A percentile compares a stretch with the other conserved stretches of the same genome.
Conservation (phyloP, 2,329 filamentous ascomycete species). For the Leptodontidium sp. region DNA sequence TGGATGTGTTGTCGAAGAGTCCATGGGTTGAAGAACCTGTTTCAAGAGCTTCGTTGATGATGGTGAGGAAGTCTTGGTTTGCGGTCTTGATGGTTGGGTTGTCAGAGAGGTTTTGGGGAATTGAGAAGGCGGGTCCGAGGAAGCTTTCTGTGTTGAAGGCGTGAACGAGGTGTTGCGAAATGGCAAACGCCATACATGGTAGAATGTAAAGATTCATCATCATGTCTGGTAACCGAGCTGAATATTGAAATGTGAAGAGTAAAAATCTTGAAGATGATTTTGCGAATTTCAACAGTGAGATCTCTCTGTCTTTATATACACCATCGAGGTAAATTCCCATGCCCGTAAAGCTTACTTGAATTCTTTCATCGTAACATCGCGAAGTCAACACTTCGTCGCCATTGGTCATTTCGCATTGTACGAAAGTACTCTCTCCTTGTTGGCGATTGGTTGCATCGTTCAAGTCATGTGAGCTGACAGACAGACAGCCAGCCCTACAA, state of each 20-base stretch:
- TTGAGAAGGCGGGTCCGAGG: conserved; percentile 19
- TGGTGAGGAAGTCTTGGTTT: not conserved
- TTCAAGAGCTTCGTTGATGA: not conserved
- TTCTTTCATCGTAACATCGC: not conserved
- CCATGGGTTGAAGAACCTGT: conserved; percentile 2
- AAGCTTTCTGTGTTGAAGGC: not conserved
- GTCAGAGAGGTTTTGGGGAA: conserved; percentile 12
- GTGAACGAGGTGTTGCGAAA: not conserved
- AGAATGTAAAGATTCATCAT: not conserved
- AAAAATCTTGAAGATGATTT: not conserved
- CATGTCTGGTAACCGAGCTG: not conserved
- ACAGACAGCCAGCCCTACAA: no score
- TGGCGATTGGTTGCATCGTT: not conserved
- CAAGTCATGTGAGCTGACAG: not conserved
- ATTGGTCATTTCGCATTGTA: not conserved
- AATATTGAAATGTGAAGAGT: not conserved
- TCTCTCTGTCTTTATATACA: not conserved
- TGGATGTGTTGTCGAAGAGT: not conserved
- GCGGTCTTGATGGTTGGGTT: conserved; percentile 10
- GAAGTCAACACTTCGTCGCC: not conserved
- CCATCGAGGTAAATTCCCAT: not conserved
- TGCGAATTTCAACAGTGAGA: not conserved
- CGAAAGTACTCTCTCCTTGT: not conserved
- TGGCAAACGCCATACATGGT: not conserved
- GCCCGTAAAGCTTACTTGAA: not conserved